Conservation (phyloP, 2,329 filamentous ascomycete genomes). For the Fusarium oxysporum region DNA sequence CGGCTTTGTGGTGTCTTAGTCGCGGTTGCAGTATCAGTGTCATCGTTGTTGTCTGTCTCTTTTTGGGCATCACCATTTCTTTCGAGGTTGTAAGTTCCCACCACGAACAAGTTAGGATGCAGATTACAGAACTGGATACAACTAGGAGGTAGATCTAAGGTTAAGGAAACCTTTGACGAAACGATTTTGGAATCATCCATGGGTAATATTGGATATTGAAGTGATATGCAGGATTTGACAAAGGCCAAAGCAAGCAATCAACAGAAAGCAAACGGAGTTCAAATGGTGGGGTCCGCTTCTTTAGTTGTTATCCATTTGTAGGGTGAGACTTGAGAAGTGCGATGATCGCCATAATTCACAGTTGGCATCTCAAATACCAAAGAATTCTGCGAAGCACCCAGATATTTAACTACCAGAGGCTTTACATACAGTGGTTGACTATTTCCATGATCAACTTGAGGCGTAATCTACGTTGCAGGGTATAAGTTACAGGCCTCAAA, state of each 20-base stretch:
- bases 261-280: constrained; percentile 15
- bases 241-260: background rate
- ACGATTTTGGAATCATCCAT: constrained; percentile 47
- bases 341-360: background rate
- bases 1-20: constrained; percentile 67
- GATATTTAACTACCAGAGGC: background rate
- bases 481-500: constrained; percentile 10
- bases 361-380: background rate
- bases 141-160: constrained; percentile 76
- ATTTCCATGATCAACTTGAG: background rate
- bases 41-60: constrained; percentile 38
- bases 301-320: background rate
- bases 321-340: background rate
- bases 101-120: constrained; percentile 73
- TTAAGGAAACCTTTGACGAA: constrained; percentile 60
- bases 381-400: background rate
- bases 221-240: constrained; percentile 12
- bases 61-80: constrained; percentile 53
- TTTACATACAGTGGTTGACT: background rate
- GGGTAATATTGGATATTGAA: background rate
- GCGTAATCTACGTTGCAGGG: background rate
- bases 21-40: constrained; percentile 36
- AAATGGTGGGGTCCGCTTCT: constrained; percentile 31
- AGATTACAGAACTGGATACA: constrained; percentile 80
- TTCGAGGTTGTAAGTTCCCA: constrained; percentile 87